These are phyloP conservation scores for Pisolithus orientalis DNA, from an alignment of 768 basidiomycete genomes.

Conservation along the genomic window DNA sequence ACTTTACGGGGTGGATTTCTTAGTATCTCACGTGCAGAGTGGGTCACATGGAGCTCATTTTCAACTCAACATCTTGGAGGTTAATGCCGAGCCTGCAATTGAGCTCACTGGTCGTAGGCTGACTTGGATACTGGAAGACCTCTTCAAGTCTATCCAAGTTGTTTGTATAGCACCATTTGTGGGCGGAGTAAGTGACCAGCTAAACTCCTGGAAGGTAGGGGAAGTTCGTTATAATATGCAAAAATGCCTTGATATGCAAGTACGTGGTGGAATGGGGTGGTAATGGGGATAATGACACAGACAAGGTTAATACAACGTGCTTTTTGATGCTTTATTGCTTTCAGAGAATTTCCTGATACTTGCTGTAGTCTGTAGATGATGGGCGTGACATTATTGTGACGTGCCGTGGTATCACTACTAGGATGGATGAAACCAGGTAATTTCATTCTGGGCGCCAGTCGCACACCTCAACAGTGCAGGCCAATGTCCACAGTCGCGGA, in stretches of 20 bases:
- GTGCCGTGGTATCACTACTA: too few species aligned
- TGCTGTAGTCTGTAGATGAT: too few species aligned
- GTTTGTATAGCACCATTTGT: constrained; percentile 66
- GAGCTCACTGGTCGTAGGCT: constrained; percentile 84
- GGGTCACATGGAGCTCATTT: constrained; percentile 23
- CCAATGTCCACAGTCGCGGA: constrained; percentile 26
- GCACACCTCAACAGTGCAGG: neutral
- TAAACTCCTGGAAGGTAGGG: constrained; percentile 42
- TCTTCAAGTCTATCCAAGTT: constrained; percentile 67
- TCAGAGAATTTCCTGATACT: too few species aligned
- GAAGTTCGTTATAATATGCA: constrained; percentile 48
- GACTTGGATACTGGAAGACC: constrained; percentile 71
- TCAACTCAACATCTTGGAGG: constrained; percentile 74
- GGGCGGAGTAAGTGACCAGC: constrained; percentile 1
- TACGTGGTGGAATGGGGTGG: constrained; percentile 28
- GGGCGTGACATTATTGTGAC: too few species aligned
- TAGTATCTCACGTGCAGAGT: constrained; percentile 47
- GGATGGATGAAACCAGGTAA: too few species aligned
- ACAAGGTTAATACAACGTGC: neutral
- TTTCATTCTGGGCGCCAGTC: neutral
- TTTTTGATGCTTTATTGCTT: constrained; percentile 6
- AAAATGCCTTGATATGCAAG: constrained; percentile 60
- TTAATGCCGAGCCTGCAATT: constrained; percentile 95
- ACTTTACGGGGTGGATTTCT: constrained; percentile 90
- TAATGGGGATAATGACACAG: neutral